These are phyloP conservation scores for Blepharisma japonicum DNA, from an alignment of 73 alveolate species.

Conservation along the genomic window DNA sequence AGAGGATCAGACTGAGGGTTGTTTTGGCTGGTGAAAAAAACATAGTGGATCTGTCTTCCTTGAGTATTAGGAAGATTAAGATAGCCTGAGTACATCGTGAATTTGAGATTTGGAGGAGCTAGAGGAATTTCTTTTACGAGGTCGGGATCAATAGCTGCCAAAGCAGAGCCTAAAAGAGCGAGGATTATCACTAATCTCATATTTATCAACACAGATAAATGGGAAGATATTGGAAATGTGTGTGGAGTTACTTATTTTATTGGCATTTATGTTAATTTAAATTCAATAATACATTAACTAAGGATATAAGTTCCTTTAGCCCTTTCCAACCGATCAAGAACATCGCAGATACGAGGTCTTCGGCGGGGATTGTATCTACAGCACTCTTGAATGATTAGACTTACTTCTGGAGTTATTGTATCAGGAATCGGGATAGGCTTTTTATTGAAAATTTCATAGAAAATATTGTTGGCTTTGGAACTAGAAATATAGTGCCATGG, in stretches of 20 bases:
- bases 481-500: constrained; percentile 31
- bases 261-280: too few species aligned
- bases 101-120: not conserved
- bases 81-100: constrained; percentile 7
- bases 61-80: not conserved
- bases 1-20: constrained; percentile 73
- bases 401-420: constrained; percentile 19
- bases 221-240: too few species aligned
- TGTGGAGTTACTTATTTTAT: too few species aligned
- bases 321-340: not conserved
- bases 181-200: too few species aligned
- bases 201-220: too few species aligned
- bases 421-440: constrained; percentile 32
- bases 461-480: constrained; percentile 9
- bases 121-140: not conserved
- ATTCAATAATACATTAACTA: too few species aligned
- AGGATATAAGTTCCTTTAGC: constrained; percentile 7
- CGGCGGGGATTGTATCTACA: not conserved
- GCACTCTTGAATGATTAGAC: not conserved
- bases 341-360: constrained; percentile 1
- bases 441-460: constrained; percentile 17
- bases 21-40: constrained; percentile 49
- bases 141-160: too few species aligned
- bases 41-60: constrained; percentile 52
- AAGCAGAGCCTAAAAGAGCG: too few species aligned